Evolutionary conservation across 768 basidiomycete species (phyloP).

Genomic region (Psilocybe azurescens): DNA sequence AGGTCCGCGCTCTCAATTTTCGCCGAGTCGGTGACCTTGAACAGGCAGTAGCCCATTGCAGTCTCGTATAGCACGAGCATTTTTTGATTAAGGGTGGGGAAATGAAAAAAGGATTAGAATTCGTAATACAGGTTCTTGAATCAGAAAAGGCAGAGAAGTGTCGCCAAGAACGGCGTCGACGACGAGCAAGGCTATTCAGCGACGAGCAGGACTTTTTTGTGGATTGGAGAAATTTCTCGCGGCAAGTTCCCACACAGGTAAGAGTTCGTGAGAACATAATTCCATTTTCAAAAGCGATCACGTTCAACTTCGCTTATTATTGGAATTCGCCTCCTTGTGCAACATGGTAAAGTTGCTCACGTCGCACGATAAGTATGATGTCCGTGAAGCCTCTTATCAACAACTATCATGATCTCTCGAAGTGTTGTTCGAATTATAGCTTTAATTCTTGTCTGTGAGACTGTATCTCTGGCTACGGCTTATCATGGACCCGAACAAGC

Average conservation of each 20-base stretch:
- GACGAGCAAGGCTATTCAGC: conserved; percentile 25
- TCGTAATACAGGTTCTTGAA: background rate
- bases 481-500: conserved; percentile 11
- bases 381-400: conserved; percentile 10
- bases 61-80: conserved; percentile 99
- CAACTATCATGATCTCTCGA: conserved; percentile 11
- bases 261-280: conserved; percentile 31
- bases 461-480: conserved; percentile 14
- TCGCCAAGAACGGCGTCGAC: conserved; percentile 22
- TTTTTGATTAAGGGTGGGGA: conserved; percentile 24
- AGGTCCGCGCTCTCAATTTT: conserved; percentile 88
- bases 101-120: background rate
- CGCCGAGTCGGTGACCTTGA: conserved; percentile 90
- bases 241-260: conserved; percentile 30
- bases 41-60: conserved; percentile 95
- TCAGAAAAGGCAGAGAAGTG: conserved; percentile 10
- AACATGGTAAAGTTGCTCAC: background rate
- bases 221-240: conserved; percentile 35
- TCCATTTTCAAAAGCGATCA: conserved; percentile 14
- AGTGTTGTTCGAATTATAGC: background rate
- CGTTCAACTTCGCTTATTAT: background rate
- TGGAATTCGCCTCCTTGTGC: background rate
- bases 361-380: background rate
- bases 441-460: conserved; percentile 2
- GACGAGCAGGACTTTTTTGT: conserved; percentile 28